Base-by-base conservation (phyloP, 495 filamentous ascomycete genomes). In the Neurospora sp. region DNA sequence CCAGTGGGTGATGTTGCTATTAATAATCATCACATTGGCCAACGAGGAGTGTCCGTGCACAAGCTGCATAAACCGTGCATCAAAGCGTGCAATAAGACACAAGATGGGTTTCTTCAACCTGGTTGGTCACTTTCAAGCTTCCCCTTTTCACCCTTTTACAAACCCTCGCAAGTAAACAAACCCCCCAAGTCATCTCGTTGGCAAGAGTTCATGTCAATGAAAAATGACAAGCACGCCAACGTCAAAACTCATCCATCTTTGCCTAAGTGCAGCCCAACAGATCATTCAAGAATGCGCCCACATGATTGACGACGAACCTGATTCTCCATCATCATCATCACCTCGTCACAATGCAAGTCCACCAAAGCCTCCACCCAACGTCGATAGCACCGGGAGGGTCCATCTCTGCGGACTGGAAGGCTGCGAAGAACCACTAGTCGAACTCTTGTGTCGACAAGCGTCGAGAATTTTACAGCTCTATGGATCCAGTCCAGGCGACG, bases 371-470 rank as follows among this genome's bases (percentile, higher is more conserved):
- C 27, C 20, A 35, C 14, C 53, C 53, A 35, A 35, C 22, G 53
- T 61, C 53, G 27, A 18, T 35, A 61, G 12, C 22, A 35, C 7
- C 8, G 6, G 22, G 6, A 35, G 3, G 3, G 35, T 61, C 53
- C 53, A 14, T 0, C 53, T 8, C 14, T 31, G 53, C 12, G 53
- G 72, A 0, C n/a, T 85, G n/a, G 70, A 71, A 47, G 79, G 76
- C 39, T 84, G 82, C 53, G 80, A 78, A 1, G 76, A 75, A 39
- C 78, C 82, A n/a, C 71, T 84, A 6, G 72, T 82, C 59, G 77
- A 79, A 18, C 75, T 85, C 1, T 78, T 85, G 20, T 75, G 69
- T 8, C 79, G 82, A 18, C 83, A 85, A 74, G 82, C 80, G 2
- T 27, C 47, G 9, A 77, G 71, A 41, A 73, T 84, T 6, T 41